Evolutionary conservation across 1,284 basidiomycete genomes (phyloP).

Genomic region (Apiotrichum domesticum): DNA sequence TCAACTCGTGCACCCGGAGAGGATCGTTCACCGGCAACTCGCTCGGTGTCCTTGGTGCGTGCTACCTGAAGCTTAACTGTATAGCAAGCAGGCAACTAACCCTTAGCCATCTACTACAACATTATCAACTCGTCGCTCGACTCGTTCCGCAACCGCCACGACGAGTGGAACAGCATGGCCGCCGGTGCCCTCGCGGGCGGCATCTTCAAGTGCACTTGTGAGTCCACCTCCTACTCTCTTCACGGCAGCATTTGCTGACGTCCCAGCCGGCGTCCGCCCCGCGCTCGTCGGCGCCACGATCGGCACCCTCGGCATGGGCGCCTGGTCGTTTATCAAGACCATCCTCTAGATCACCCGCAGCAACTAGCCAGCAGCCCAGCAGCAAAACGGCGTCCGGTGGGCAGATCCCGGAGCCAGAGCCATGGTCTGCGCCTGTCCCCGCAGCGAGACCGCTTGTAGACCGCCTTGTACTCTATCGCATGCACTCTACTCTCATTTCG

Average conservation of each 20-base stretch:
- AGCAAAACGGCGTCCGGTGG: no score
- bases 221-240: constrained; percentile 29
- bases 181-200: constrained; percentile 88
- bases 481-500: constrained; percentile 7
- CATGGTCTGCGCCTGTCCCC: no score
- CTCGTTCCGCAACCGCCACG: constrained; percentile 80
- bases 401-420: no score
- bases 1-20: constrained; percentile 93
- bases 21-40: constrained; percentile 98
- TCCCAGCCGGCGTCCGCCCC: constrained; percentile 78
- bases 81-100: not conserved
- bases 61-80: no score
- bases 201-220: constrained; percentile 90
- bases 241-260: no score
- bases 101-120: constrained; percentile 87
- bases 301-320: constrained; percentile 78
- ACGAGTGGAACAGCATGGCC: constrained; percentile 80
- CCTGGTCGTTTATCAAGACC: constrained; percentile 83
- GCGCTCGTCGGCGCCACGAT: constrained; percentile 80
- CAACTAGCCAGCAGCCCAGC: not conserved
- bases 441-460: constrained; percentile 1
- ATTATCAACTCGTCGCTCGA: constrained; percentile 92
- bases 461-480: constrained; percentile 7
- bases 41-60: constrained; percentile 86
- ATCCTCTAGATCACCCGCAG: not conserved